phyloP scores from a whole-genome alignment of 2,329 filamentous ascomycete genomes.

The Scytalidium lignicola region DNA sequence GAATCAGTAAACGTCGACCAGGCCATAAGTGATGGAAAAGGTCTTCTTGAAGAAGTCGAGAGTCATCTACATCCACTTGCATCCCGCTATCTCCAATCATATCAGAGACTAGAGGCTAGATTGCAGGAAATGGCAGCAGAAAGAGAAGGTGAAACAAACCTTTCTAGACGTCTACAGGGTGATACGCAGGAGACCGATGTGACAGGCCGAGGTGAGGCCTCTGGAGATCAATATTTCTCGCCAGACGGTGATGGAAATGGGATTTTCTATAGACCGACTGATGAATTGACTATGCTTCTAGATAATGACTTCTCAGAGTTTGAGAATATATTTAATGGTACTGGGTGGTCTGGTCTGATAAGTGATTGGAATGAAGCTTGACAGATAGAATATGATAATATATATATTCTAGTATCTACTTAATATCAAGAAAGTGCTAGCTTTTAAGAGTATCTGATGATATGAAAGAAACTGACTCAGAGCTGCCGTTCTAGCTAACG shows the following conservation, averaged over 20 bases:
- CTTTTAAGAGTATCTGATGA: too few relatives aligned
- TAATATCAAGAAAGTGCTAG: too few relatives aligned
- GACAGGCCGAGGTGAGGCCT: neutral
- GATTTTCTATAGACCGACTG: neutral
- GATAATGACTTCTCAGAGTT: neutral
- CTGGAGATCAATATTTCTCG: neutral
- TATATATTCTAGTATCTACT: too few relatives aligned
- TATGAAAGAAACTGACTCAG: too few relatives aligned
- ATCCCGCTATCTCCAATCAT: neutral
- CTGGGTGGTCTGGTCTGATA: neutral
- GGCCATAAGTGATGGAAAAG: neutral
- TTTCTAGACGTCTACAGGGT: neutral
- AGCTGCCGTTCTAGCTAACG: too few relatives aligned
- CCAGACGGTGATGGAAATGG: neutral
- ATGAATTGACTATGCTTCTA: neutral
- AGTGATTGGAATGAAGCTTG: conserved; percentile 21
- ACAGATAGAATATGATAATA: too few relatives aligned
- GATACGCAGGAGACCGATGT: neutral
- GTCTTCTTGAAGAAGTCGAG: neutral
- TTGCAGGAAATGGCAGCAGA: neutral
- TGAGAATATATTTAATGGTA: neutral
- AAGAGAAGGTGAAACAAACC: neutral
- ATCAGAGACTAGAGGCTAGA: neutral
- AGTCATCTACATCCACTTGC: neutral
- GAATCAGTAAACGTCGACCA: neutral